phyloP scores from a whole-genome alignment of 2,329 filamentous ascomycete genomes.

The Phaeosphaeriaceae sp. region DNA sequence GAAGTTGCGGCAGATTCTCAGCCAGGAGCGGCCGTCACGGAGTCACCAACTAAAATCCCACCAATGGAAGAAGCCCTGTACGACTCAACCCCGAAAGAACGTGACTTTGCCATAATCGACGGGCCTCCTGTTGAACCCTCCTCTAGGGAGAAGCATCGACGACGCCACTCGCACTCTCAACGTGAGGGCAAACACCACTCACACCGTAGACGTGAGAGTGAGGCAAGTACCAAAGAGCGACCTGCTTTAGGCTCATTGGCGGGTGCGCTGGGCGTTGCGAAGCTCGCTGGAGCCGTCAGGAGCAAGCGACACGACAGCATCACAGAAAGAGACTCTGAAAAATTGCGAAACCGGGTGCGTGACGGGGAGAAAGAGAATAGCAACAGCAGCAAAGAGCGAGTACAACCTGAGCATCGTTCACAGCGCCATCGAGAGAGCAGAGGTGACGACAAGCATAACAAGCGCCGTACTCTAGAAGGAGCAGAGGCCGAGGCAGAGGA shows the following conservation, averaged over 20 bases:
- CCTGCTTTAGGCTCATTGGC: conserved; percentile 24
- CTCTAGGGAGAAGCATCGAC: conserved; percentile 32
- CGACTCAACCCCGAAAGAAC: conserved; percentile 17
- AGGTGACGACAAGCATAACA: conserved; percentile 37
- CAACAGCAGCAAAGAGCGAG: conserved; percentile 35
- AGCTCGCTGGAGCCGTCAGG: conserved; percentile 25
- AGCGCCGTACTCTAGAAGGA: conserved; percentile 32
- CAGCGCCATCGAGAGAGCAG: conserved; percentile 35
- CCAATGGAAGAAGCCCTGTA: neutral
- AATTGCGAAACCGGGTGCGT: conserved; percentile 25
- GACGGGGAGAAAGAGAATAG: conserved; percentile 31
- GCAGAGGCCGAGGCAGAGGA: conserved; percentile 34
- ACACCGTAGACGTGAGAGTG: conserved; percentile 39
- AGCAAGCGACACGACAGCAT: conserved; percentile 42
- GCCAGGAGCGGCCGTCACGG: neutral
- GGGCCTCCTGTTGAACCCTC: conserved; percentile 27
- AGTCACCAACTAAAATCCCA: neutral
- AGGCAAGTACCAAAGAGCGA: conserved; percentile 35
- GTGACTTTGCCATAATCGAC: conserved; percentile 37
- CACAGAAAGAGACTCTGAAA: conserved; percentile 35
- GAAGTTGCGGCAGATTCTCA: conserved; percentile 1
- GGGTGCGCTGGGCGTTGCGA: conserved; percentile 26
- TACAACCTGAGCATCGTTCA: conserved; percentile 35
- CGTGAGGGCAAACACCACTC: conserved; percentile 36
- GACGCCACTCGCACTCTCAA: conserved; percentile 39